These are phyloP conservation scores for Pochonia chlamydosporia DNA, from an alignment of 2,329 filamentous ascomycete genomes.

Conservation along the genomic window DNA sequence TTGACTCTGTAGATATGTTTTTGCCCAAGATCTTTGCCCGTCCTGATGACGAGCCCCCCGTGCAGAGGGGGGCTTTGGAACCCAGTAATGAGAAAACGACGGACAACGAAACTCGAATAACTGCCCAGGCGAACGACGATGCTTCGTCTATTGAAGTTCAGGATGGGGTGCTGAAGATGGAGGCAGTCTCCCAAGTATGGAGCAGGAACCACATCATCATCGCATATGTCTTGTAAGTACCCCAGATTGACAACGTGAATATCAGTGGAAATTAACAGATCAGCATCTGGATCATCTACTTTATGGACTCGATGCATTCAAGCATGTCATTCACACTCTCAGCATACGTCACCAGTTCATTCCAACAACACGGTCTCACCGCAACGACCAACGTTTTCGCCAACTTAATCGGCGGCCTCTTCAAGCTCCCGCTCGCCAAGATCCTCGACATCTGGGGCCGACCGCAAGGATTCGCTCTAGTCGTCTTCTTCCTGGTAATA, in stretches of 20 bases:
- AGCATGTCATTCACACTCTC: constrained; percentile 1
- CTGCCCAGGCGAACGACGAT: not conserved
- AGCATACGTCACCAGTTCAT: constrained; percentile 3
- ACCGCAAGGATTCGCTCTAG: constrained; percentile 27
- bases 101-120: not conserved
- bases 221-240: constrained; percentile 4
- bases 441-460: constrained; percentile 33
- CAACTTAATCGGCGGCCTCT: constrained; percentile 23
- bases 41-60: not conserved
- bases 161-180: not conserved
- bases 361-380: constrained; percentile 1
- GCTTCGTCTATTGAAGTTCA: not conserved
- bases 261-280: no score
- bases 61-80: not conserved
- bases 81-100: not conserved
- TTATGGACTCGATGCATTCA: constrained; percentile 6
- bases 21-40: constrained; percentile 5
- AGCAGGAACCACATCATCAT: constrained; percentile 1
- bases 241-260: no score
- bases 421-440: constrained; percentile 29
- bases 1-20: not conserved
- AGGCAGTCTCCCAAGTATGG: constrained; percentile 1
- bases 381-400: constrained; percentile 13
- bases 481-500: constrained; percentile 29
- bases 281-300: constrained; percentile 9